Base-by-base conservation (phyloP, 192 early-diverging fungal species). In the Entomortierella lignicola region DNA sequence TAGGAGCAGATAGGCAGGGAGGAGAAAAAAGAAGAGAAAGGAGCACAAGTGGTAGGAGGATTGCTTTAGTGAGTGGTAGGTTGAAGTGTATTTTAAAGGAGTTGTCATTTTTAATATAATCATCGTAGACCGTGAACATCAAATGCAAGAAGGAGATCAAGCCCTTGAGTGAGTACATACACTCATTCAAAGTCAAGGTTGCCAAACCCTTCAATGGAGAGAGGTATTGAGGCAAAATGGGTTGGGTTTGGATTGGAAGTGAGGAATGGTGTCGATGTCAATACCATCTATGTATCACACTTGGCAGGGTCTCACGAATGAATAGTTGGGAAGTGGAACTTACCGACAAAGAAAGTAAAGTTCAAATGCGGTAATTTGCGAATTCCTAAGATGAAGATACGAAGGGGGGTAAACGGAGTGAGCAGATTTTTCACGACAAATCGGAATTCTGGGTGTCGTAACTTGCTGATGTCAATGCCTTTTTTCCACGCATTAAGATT, bases 181-280 rank as follows among this genome's bases (percentile, higher is more conserved):
- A 37, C 13, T 42, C 13, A 13, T 10, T 42, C 39, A 13, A 42
- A 10, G 39, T 42, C 8, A 42, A 13, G 13, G 13, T 13, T 10
- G 13, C 39, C 39, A 42, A 42, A 6, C 13, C 13, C 6, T 42
- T 42, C 39, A 13, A 42, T 42, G 4, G 27, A 55, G 6, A 52
- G 23, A 41, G 39, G 21, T 4, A 26, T 47, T 47, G 44, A 15
- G 17, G 44, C 20, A 20, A 47, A 47, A 47, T 15, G 44, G 15
- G 44, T 47, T 47, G 44, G 44, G 53, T 51, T 62, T 71, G 50
- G 67, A 27, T 59, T 43, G 39, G 57, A 59, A 59, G 25, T 4
- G 52, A 47, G 20, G 13, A 42, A 42, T 20, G 20, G 12, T 20
- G 44, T 15, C 12, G 44, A 12, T 42, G 13, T 42, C 13, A n/a